phyloP scores from a whole-genome alignment of 208 protist genomes.

The Zelonia costaricensis region DNA sequence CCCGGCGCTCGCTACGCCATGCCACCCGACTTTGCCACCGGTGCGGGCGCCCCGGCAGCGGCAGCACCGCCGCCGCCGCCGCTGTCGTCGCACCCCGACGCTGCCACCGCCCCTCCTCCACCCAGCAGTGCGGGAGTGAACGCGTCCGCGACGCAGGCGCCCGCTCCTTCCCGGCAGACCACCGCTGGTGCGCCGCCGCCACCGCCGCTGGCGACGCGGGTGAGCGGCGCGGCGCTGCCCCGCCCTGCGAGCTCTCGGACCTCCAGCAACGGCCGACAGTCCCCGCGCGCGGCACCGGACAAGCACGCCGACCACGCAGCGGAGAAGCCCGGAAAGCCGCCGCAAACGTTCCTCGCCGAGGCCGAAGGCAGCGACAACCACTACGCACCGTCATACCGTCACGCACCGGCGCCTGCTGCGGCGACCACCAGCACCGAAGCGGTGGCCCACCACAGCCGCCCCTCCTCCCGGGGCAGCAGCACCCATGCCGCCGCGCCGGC shows the following conservation, averaged over 20 bases:
- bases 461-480: conserved; percentile 14
- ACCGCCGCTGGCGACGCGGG: conserved; percentile 14
- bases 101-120: not conserved
- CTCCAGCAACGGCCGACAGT: conserved; percentile 21
- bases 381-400: no score
- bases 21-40: conserved; percentile 9
- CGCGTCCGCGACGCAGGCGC: no score
- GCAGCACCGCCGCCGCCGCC: not conserved
- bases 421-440: not conserved
- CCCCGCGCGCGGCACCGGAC: not conserved
- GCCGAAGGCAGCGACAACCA: not conserved
- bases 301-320: not conserved
- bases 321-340: not conserved
- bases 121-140: no score
- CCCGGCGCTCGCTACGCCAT: conserved; percentile 11
- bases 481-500: not conserved
- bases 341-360: not conserved
- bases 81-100: no score
- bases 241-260: conserved; percentile 11
- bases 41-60: not conserved
- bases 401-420: no score
- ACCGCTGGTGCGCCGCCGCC: not conserved
- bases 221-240: conserved; percentile 9
- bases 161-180: not conserved
- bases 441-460: not conserved